Base-by-base conservation (phyloP, 2,329 filamentous ascomycete species). In the Aspergillus nomiae region DNA sequence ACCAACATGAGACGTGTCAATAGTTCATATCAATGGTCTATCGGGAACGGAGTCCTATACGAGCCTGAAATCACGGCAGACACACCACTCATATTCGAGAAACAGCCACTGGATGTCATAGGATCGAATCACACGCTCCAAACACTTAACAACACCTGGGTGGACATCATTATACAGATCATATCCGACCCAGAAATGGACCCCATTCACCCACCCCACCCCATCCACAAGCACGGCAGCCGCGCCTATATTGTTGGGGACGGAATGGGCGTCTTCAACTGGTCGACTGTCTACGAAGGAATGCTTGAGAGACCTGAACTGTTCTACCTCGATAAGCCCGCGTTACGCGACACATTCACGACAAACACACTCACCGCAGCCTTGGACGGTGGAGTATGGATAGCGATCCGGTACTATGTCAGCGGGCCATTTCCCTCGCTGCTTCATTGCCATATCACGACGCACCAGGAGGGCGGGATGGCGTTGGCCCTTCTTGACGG, bases 391-490 rank as follows among this genome's bases (percentile, higher is more conserved):
- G 51, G 51, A 7, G 51, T 55, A 24, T 55, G 51, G 51, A 55
- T 55, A 9, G 51, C 51, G 7, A 55, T 55, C 9, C 51, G 51
- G 14, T 55, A 55, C 34, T 6, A 38, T 26, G 34, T 38, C 30
- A 21, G n/a, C 11, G 32, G 32, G 4, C 51, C 51, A 26, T 55
- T 55, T 8, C 51, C 51, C 12, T 55, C 51, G 51, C 21, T 55
- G n/a, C 51, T 55, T 26, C 51, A 55, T 38, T 55, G 51, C 4
- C 51, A 55, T 38, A 55, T 55, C 30, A 19, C 51, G 19, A 55
- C 51, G 34, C 51, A 55, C 51, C 51, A 55, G 51, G 51, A 55
- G 14, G 51, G 51, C 11, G 51, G 51, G 5, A 55, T 55, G 51
- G 51, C 51, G 14, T 28, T 55, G 32, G 51, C 51, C 19, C 51